Conservation (phyloP, 2,329 filamentous ascomycete genomes). For the Neoscytalidium dimidiatum region DNA sequence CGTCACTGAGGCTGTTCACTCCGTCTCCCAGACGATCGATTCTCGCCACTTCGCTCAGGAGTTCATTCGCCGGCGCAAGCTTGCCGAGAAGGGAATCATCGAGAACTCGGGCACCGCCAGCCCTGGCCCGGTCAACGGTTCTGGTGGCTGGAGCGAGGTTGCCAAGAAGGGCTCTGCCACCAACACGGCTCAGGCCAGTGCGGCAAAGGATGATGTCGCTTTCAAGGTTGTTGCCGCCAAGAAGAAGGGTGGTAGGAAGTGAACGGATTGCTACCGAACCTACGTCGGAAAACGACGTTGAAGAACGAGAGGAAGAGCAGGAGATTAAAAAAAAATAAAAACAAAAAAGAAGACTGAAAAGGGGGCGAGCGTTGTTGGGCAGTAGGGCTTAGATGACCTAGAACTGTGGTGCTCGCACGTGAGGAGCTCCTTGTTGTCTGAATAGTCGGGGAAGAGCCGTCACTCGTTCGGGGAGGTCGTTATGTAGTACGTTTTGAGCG, state of each 20-base stretch:
- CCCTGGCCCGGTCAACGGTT: slow-evolving; percentile 48
- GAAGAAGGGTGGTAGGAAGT: slow-evolving; percentile 70
- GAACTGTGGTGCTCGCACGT: background rate
- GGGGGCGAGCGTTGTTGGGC: background rate
- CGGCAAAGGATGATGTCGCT: slow-evolving; percentile 54
- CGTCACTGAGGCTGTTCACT: slow-evolving; percentile 88
- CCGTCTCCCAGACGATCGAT: slow-evolving; percentile 84
- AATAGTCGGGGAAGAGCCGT: background rate
- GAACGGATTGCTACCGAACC: slow-evolving; percentile 5
- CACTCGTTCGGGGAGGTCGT: background rate
- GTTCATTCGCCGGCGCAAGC: slow-evolving; percentile 88
- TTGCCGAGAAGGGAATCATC: slow-evolving; percentile 88
- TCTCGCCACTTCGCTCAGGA: slow-evolving; percentile 92
- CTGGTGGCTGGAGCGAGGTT: slow-evolving; percentile 91
- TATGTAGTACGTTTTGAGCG: background rate
- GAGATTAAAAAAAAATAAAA: background rate
- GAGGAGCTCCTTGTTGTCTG: background rate
- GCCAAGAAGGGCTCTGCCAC: slow-evolving; percentile 78
- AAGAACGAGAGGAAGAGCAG: background rate
- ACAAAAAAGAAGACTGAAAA: background rate
- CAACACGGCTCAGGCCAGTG: slow-evolving; percentile 25
- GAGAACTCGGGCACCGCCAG: slow-evolving; percentile 65
- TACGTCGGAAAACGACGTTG: background rate
- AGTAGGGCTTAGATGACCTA: background rate
- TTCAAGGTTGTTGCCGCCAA: slow-evolving; percentile 92